Base-by-base conservation (phyloP, 257 asterid genomes). In the Buddleja alternifolia region DNA sequence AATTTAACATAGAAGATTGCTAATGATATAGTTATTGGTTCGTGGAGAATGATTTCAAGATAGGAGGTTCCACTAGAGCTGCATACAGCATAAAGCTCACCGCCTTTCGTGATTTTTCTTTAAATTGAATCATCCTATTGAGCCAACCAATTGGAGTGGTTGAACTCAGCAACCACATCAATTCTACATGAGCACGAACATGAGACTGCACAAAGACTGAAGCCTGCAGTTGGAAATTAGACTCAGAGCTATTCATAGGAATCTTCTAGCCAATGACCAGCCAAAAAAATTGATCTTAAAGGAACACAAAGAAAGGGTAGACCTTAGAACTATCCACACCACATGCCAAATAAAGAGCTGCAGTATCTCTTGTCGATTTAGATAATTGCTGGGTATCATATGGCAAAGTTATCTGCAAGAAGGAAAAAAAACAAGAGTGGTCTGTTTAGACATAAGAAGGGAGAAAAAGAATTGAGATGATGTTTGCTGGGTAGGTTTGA, bases 131-230 rank as follows among this genome's bases (percentile, higher is more conserved):
- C 99, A 94, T 94, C 81, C 73, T 86, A 64, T 91, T 94, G 66
- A 94, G 97, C 99, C 97, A 89, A 54, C 97, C 97, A 72, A 91
- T 87, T 62, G 97, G 99, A 21, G 95, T 86, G 52, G 92, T 83
- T 54, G 96, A 82, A 80, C 97, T 91, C 75, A 94, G 83, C 70
- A 91, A 77, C 97, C 99, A 94, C 97, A 89, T 91, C 85, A 94
- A 70, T 74, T 94, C 97, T 42, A 86, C 92, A 78, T 87, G 97
- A 75, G 97, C 99, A 73, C 85, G 88, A 24, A 94, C 96, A 75
- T 94, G 99, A 66, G 97, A 91, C 88, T 94, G 97, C 86, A 94
- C 96, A 80, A 94, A 94, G 54, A 94, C 96, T 72, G 97, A 91
- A 65, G 97, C 97, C 97, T 94, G 82, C 7, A 70, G 58, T 76